These are phyloP conservation scores for Pleurozium schreberi DNA, from an alignment of 225 moss, liverwort and hornwort species.

Conservation along the genomic window DNA sequence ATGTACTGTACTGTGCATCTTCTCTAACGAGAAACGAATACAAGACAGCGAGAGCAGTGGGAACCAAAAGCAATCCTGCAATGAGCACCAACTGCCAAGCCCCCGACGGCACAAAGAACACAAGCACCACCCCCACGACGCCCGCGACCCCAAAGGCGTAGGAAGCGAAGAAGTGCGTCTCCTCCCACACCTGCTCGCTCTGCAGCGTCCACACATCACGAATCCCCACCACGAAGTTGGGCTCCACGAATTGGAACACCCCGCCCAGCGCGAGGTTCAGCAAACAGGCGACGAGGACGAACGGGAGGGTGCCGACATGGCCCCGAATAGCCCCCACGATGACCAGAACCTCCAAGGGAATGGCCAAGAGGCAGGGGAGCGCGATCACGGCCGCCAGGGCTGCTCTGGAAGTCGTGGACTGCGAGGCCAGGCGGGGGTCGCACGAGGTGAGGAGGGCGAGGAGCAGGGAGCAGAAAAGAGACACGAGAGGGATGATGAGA, in stretches of 20 bases:
- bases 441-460: constrained; percentile 39
- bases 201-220: constrained; percentile 69
- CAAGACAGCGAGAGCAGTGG: constrained; percentile 17
- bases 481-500: constrained; percentile 29
- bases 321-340: constrained; percentile 18
- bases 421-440: constrained; percentile 43
- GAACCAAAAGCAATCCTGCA: constrained; percentile 11
- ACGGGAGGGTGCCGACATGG: constrained; percentile 28
- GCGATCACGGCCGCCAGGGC: constrained; percentile 43
- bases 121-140: constrained; percentile 30
- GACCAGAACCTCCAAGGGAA: constrained; percentile 36
- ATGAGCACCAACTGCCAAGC: constrained; percentile 30
- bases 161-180: constrained; percentile 52
- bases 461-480: constrained; percentile 26
- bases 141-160: constrained; percentile 29
- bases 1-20: constrained; percentile 35
- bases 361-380: constrained; percentile 29
- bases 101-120: constrained; percentile 43
- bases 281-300: constrained; percentile 33
- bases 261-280: constrained; percentile 23
- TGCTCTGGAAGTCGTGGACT: constrained; percentile 27
- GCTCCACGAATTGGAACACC: constrained; percentile 44
- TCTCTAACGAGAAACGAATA: constrained; percentile 56
- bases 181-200: constrained; percentile 53
- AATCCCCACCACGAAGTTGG: constrained; percentile 66